A percentile compares a stretch with the other conserved stretches of the same genome.
Evolutionary conservation across 495 filamentous ascomycete species (phyloP).

Genomic region (Penicillium silybi): DNA sequence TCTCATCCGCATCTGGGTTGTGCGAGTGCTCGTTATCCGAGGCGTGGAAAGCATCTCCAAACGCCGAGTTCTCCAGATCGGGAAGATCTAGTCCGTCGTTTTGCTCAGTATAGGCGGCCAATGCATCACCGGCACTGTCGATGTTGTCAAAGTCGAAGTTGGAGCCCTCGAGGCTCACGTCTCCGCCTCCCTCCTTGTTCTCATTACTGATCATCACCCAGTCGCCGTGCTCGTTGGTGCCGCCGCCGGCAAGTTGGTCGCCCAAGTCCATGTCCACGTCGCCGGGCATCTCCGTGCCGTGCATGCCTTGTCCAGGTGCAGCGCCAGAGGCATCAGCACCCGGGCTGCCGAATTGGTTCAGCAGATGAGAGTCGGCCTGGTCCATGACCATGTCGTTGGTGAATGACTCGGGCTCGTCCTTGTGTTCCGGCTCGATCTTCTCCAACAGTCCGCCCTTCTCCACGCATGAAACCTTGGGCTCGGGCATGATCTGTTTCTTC

Average conservation of each 20-base stretch:
- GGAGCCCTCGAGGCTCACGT: constrained; percentile 34
- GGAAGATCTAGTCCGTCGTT: constrained; percentile 48
- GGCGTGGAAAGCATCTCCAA: constrained; percentile 60
- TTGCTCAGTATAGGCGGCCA: constrained; percentile 56
- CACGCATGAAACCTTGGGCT: constrained; percentile 61
- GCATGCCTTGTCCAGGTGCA: constrained; percentile 23
- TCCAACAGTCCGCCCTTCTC: constrained; percentile 71
- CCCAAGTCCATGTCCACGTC: constrained; percentile 47
- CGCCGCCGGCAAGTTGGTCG: constrained; percentile 24
- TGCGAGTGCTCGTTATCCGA: constrained; percentile 50
- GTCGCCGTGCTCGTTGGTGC: constrained; percentile 45
- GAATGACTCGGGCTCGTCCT: constrained; percentile 25
- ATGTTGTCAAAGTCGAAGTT: constrained; percentile 57
- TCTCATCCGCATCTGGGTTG: constrained; percentile 42
- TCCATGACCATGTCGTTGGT: constrained; percentile 66
- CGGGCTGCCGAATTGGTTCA: constrained; percentile 61
- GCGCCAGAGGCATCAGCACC: constrained; percentile 36
- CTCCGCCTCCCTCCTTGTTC: constrained; percentile 29
- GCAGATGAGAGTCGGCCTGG: constrained; percentile 52
- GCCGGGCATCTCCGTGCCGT: constrained; percentile 10
- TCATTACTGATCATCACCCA: constrained; percentile 60
- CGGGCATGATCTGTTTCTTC: constrained; percentile 51
- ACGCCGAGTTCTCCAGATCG: constrained; percentile 56
- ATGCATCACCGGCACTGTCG: constrained; percentile 57
- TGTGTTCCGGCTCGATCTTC: constrained; percentile 46